Evolutionary conservation across 257 asterid genomes (phyloP), one percentile per base, ranked within the genome.

Genomic region (Henckelia pumila): DNA sequence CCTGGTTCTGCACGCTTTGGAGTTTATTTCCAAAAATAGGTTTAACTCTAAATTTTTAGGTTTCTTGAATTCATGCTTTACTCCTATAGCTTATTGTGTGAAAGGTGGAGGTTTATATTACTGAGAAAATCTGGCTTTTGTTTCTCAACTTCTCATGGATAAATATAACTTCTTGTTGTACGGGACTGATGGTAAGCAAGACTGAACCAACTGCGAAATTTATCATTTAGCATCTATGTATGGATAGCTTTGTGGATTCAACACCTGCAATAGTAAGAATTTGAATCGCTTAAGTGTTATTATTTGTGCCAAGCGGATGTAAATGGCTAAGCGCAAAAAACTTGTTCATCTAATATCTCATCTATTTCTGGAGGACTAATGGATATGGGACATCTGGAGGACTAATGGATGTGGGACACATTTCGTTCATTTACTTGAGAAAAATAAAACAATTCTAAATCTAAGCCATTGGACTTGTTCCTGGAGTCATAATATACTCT

Each of bases 21-120:
- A 86, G 69, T 93, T 88, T 74, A 77, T 93, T 79, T 85, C 99
- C 60, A 77, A 84, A 80, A 93, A 85, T 81, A 86, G 99, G 99
- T 93, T 74, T 24, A 83, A 20, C 52, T 79, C 61, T 53, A 47
- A 35, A 16, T 25, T 24, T 69, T 33, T 29, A 55, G 32, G 9
- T 52, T 52, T 10, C 20, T 40, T 30, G 22, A 0, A 16, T 25
- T 57, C 5, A 25, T 47, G 17, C 21, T 49, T 22, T 17, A 14
- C 30, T 69, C 57, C 30, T 33, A 58, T 40, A 64, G 63, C 55
- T 20, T 62, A 16, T 50, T 9, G 13, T 29, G 19, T 10, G 56
- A 44, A 50, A 50, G 17, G 50, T 52, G 29, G 63, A 8, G 50
- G 35, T 37, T 33, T 49, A 24, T 33, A 49, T 55, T 28, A 28